Percentiles rank a stretch among this genome's conserved stretches.
These are phyloP conservation scores for Glycyrrhiza uralensis DNA, from an alignment of 306 rosid genomes.

Conservation along the genomic window DNA sequence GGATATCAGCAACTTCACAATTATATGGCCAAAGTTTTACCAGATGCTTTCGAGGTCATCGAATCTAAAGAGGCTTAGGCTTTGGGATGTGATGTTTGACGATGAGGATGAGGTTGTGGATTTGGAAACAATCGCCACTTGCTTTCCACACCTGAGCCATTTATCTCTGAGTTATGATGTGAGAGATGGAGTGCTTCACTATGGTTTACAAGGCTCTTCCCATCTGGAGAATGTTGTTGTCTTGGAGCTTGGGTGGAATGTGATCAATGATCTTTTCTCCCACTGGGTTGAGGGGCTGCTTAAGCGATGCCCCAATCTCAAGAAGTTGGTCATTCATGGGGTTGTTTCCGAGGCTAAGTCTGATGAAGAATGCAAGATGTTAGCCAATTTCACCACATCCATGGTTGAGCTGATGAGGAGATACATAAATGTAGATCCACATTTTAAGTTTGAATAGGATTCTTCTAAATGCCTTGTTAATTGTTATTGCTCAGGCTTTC, in stretches of 20 bases:
- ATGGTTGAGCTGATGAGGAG: conserved; percentile 53
- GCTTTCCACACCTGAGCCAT: conserved; percentile 48
- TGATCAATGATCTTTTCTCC: conserved; percentile 42
- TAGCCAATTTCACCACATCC: conserved; percentile 40
- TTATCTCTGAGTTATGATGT: conserved; percentile 49
- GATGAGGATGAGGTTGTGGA: conserved; percentile 54
- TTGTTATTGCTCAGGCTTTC: conserved; percentile 26
- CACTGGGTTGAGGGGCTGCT: conserved; percentile 51
- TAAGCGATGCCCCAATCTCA: conserved; percentile 41
- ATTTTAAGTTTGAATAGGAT: conserved; percentile 41
- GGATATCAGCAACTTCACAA: conserved; percentile 50
- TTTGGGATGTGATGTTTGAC: conserved; percentile 51
- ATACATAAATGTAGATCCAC: conserved; percentile 40
- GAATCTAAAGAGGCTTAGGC: conserved; percentile 39
- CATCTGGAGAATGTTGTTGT: conserved; percentile 35
- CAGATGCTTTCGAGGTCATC: conserved; percentile 46
- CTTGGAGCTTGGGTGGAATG: conserved; percentile 51
- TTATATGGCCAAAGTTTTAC: conserved; percentile 48
- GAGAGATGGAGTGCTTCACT: conserved; percentile 45
- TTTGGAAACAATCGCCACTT: conserved; percentile 46
- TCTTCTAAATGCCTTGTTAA: conserved; percentile 24
- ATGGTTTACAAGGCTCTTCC: conserved; percentile 40
- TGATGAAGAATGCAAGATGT: conserved; percentile 40
- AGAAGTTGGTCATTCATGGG: conserved; percentile 42
- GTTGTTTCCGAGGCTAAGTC: conserved; percentile 42